Evolutionary conservation across 2,329 filamentous ascomycete genomes (phyloP), one percentile per base, ranked within the genome.

Genomic region (Epichloe gansuensis): DNA sequence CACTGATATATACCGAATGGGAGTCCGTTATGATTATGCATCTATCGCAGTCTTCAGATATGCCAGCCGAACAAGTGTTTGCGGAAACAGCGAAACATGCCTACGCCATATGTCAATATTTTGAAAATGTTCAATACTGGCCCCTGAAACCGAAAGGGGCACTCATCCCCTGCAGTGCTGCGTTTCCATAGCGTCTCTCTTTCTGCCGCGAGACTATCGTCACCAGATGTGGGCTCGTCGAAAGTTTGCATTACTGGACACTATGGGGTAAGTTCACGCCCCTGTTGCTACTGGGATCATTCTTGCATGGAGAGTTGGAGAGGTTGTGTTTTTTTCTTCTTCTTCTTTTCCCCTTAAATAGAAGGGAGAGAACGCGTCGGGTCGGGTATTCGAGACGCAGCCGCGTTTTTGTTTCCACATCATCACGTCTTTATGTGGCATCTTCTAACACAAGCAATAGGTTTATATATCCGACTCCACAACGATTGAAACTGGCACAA

Each of bases 1-100:
- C 94, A 56, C 78, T 86, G 48, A 72, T 89, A 15, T 75, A 77
- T 53, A 78, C 89, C 54, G 89, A 95, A 63, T 88, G 88, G 73
- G 82, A 88, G 64, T 85, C 85, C 7, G 81, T 91, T 25, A 77
- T 85, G 47, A 75, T 93, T 54, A 88, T 95, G 84, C 89, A 89
- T 67, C 81, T 82, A 58, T 83, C 85, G 59, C 87, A 93, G 60
- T 79, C 83, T 2, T 77, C 81, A 3, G 71, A 78, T 48, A 73
- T 77, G 2, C 67, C 80, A 49, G 74, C 75, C 41, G 77, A 69
- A 60, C 65, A 72, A 45, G 67, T 75, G 2, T 71, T 71, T 42
- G 59, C 74, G 12, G 81, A 86, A 50, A 62, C 91, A 51, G 72
- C 73, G 3, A 65, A 73, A 1, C 75, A 86, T 53, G 85, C 88